A percentile compares a stretch with the other conserved stretches of the same genome.
Evolutionary conservation across 768 basidiomycete genomes (phyloP).

Genomic region (Exsudoporus frostii): DNA sequence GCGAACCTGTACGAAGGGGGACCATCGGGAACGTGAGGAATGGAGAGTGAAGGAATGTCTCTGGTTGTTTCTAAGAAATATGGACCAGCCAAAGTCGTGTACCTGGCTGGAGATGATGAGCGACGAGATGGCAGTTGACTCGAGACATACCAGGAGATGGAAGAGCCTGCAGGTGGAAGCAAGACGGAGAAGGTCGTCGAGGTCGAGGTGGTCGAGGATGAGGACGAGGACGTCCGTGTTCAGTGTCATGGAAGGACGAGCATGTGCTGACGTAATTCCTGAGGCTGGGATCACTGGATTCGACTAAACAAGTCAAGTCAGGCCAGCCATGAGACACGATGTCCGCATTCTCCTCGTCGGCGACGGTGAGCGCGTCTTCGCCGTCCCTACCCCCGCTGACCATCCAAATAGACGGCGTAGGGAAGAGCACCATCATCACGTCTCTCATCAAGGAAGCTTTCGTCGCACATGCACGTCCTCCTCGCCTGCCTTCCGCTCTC

Average conservation of each 20-base stretch:
- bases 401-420: conserved; percentile 78
- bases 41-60: conserved; percentile 54
- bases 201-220: conserved; percentile 44
- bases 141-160: conserved; percentile 38
- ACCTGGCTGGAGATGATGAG: conserved; percentile 40
- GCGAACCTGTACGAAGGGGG: conserved; percentile 39
- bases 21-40: conserved; percentile 44
- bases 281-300: not conserved
- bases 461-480: conserved; percentile 70
- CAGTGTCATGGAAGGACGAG: conserved; percentile 23
- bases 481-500: not conserved
- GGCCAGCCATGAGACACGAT: conserved; percentile 74
- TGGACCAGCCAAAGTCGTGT: conserved; percentile 57
- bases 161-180: conserved; percentile 30
- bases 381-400: not conserved
- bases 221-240: conserved; percentile 58
- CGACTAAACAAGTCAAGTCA: conserved; percentile 11
- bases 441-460: conserved; percentile 96
- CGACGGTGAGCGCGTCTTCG: conserved; percentile 60
- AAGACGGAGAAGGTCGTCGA: conserved; percentile 39
- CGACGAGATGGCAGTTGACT: not conserved
- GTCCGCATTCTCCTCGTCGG: conserved; percentile 92
- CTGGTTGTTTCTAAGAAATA: conserved; percentile 47
- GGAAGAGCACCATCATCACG: conserved; percentile 96
- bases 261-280: conserved; percentile 20